A percentile compares a stretch with the other conserved stretches of the same genome.
phyloP scores from a whole-genome alignment of 1,284 basidiomycete species.

The Sporisorium exsertum region DNA sequence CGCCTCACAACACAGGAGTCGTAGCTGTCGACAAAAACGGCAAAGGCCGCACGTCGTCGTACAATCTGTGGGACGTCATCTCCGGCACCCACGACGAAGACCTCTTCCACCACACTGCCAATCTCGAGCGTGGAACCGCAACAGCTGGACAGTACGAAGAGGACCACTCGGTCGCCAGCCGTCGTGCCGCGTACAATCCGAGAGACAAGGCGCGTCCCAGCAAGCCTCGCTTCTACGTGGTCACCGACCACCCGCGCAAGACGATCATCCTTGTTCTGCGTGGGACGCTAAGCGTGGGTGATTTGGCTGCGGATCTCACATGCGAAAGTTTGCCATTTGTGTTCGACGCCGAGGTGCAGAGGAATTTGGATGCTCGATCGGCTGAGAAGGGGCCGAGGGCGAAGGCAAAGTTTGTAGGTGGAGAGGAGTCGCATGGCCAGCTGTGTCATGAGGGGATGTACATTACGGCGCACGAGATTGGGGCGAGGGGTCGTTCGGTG shows the following conservation, averaged over 20 bases:
- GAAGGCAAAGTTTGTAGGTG: not conserved
- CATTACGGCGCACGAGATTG: slow-evolving; percentile 82
- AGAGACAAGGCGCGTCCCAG: slow-evolving; percentile 35
- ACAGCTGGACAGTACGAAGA: slow-evolving; percentile 50
- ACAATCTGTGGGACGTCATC: slow-evolving; percentile 56
- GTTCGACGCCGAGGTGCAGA: slow-evolving; percentile 26
- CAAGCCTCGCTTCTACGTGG: slow-evolving; percentile 62
- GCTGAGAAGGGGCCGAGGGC: not conserved
- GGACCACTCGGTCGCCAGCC: not conserved
- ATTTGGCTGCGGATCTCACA: slow-evolving; percentile 66
- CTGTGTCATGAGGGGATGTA: slow-evolving; percentile 76
- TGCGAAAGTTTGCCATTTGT: slow-evolving; percentile 58
- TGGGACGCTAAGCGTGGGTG: slow-evolving; percentile 64
- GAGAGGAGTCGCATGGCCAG: slow-evolving; percentile 16
- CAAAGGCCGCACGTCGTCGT: slow-evolving; percentile 27
- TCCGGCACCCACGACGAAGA: slow-evolving; percentile 60
- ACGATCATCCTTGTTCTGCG: slow-evolving; percentile 62
- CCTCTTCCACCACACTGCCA: slow-evolving; percentile 59
- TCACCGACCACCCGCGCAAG: slow-evolving; percentile 58
- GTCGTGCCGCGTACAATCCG: slow-evolving; percentile 9
- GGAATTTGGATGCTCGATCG: slow-evolving; percentile 16
- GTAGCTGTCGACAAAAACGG: slow-evolving; percentile 2
- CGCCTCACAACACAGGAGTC: not conserved
- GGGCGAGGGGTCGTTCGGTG: slow-evolving; percentile 79
- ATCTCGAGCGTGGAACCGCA: slow-evolving; percentile 46